phyloP scores from a whole-genome alignment of 768 basidiomycete genomes.

The Xerocomellus amylosporus region DNA sequence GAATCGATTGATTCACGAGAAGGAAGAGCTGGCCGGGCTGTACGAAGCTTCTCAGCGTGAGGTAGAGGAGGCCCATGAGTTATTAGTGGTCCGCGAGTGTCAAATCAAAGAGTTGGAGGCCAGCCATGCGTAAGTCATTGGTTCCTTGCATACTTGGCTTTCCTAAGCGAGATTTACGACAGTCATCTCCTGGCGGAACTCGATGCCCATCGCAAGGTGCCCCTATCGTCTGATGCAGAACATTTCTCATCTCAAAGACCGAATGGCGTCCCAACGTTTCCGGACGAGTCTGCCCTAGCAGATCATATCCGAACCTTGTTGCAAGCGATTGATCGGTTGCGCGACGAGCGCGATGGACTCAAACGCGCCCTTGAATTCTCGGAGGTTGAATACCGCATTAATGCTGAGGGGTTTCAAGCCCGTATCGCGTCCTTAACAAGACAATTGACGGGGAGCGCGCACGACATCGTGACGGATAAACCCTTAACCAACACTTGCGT shows the following conservation, averaged over 20 bases:
- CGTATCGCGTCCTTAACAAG: conserved; percentile 39
- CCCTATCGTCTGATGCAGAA: neutral
- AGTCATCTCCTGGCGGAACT: conserved; percentile 25
- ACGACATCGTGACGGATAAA: conserved; percentile 10
- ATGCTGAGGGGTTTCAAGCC: conserved; percentile 55
- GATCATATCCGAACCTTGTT: conserved; percentile 55
- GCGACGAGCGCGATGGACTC: conserved; percentile 61
- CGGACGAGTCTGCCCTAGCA: conserved; percentile 29
- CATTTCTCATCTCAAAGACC: neutral
- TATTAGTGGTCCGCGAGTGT: conserved; percentile 20
- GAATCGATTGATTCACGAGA: conserved; percentile 50
- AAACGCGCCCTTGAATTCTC: conserved; percentile 65
- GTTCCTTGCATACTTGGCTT: neutral
- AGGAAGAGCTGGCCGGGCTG: conserved; percentile 46
- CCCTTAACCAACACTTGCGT: neutral
- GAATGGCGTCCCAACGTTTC: conserved; percentile 1
- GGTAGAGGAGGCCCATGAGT: conserved; percentile 23
- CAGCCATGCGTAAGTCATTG: conserved; percentile 26
- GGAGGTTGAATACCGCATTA: conserved; percentile 62
- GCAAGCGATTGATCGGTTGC: conserved; percentile 61
- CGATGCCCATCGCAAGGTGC: neutral
- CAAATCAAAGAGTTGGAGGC: conserved; percentile 26
- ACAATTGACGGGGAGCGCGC: conserved; percentile 24
- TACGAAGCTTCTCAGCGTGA: conserved; percentile 39
- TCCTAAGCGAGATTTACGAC: neutral